Evolutionary conservation across 1,284 basidiomycete species (phyloP), one percentile per base, ranked within the genome.

Genomic region (Hypsizygus ulmarius): DNA sequence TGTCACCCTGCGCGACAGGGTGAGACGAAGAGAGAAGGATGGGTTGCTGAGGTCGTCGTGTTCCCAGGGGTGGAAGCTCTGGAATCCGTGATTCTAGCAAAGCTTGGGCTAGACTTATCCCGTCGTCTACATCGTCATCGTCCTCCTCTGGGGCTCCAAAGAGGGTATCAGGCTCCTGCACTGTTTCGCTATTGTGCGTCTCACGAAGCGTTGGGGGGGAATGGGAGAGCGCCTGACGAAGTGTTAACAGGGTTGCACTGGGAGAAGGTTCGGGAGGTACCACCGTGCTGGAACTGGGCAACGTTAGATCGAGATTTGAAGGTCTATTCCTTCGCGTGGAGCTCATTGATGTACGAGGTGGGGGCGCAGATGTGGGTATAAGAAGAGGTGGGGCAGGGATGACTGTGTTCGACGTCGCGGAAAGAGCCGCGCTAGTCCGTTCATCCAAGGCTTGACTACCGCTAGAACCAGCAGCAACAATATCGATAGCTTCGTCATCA

Each of bases 401-500:
- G 4, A 56, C 49, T 12, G 59, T 44, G 33, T 51, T 59, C 28
- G 66, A 52, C 43, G 62, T 64, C 14, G 71, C 62, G 3, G 67
- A 66, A 21, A 72, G 64, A 40, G 71, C 72, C 11, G 81, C 73
- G 61, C 88, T 90, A 0, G 88, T 91, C 25, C 88, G 79, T 63
- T 91, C 88, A 58, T 91, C 89, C 45, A 91, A 64, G 19, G 83
- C 81, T 58, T 84, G 85, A 58, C 86, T 85, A 10, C 88, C 88
- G 52, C 85, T 87, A 7, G 85, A 75, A 11, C 81, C 86, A 8
- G 88, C 88, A 1, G 88, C 84, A 36, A 90, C 78, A 37, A 88
- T 71, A 58, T 88, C 81, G 47, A 91, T 87, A 10, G 87, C 89
- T 64, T 91, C 89, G 43, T 91, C 88, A 53, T 91, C 89, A 57